Base-by-base conservation (phyloP, 805 yeast species). In the Myxozyma lipomycoides region DNA sequence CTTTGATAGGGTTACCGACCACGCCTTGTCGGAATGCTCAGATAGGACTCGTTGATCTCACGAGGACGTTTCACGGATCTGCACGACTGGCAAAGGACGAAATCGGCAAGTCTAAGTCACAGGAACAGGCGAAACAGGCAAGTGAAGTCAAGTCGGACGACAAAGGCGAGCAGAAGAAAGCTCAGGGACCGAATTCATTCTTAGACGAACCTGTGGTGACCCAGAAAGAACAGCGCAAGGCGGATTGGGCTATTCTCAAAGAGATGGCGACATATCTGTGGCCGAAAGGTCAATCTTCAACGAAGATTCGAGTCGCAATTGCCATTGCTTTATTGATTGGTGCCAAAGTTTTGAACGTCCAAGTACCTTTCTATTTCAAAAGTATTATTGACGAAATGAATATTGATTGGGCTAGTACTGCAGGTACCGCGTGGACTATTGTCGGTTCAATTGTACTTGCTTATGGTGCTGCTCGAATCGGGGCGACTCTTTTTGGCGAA, bases 361-460 rank as follows among this genome's bases (percentile, higher is more conserved):
- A 93, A 67, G 98, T 93, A 4, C 98, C 98, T 0, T 89, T 93
- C 65, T 90, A 81, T 68, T 93, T 93, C 76, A 93, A 86, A 60
- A 75, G 79, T 26, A 91, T 88, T 45, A 82, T 93, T 41, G 98
- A 93, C 70, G 79, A 82, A 10, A 90, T 91, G 97, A 93, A 91
- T 64, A 77, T 90, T 23, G 95, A 89, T 61, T 87, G 96, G 95
- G 70, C 73, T 4, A 69, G 80, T 30, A 66, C 74, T n/a, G 85
- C 87, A 0, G 79, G 82, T 2, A 72, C 83, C 0, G 74, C 81
- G 2, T 76, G 89, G 1, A 75, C 86, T 0, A 72, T 82, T 2
- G 83, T 85, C 35, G 84, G 86, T 3, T 77, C 83, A 2, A 72
- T 77, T 0, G 81, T 93, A 32, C 58, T 93, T 19, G 95, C 95